Evolutionary conservation across 108 stramenopile species (phyloP), one percentile per base, ranked within the genome.

Genomic region (Cyclotella distinguenda): DNA sequence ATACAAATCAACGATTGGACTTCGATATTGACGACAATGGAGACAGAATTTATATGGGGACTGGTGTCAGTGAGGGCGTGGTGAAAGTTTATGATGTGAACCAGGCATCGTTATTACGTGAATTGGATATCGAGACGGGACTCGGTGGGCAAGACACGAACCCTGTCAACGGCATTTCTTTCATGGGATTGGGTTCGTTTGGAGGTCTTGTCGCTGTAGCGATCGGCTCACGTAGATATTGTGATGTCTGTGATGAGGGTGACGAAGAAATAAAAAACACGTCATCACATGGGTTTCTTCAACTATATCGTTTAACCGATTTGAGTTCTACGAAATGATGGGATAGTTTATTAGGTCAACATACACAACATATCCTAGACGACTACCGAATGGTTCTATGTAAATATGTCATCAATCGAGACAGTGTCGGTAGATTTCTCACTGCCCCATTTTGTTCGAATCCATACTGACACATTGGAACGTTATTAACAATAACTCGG

Each of bases 1-100:
- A 86, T 56, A 88, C 91, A 13, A 93, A 93, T 78, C 91, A 93
- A 64, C 59, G 88, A 27, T 55, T 93, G 21, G 86, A 77, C 28
- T 93, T 93, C 66, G 75, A 79, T 48, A 40, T 86, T 1, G 58
- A 88, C 35, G 68, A 58, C 4, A 23, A 30, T 43, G 64, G 79
- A 15, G 48, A 75, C 25, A 54, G 42, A 32, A 42, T 93, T 16
- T 88, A 72, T 66, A 77, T 86, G 3, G 88, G 83, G 6, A 85
- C 85, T 35, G 57, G 54, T 10, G 71, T 78, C 38, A 74, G 60
- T 1, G 84, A 77, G 28, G 70, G 76, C 6, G 7, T 60, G 28
- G 80, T 89, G 13, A 72, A 82, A 58, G 39, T 84, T 0, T 89
- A 89, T 59, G 70, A 86, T 34, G 52, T 53, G 34, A 35, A 16